Base-by-base conservation (phyloP, 2,329 filamentous ascomycete genomes). In the Lachnellula hyalina region DNA sequence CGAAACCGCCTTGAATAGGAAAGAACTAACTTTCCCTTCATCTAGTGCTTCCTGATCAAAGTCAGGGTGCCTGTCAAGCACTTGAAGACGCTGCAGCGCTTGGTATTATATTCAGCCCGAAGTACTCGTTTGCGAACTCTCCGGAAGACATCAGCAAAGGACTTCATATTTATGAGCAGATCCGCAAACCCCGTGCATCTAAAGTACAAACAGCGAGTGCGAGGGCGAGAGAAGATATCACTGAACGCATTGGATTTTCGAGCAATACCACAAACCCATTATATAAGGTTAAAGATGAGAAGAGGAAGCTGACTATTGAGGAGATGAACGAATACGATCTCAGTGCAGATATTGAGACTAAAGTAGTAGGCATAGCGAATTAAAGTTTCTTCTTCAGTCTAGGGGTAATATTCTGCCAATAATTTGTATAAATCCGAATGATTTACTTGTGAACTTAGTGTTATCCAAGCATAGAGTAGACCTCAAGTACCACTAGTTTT, bases 291-390 rank as follows among this genome's bases (percentile, higher is more conserved):
- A 77, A 81, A 58, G 78, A 86, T 50, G 77, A 83, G 61, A 78
- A 74, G 60, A 76, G 80, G 47, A 84, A 84, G 58, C 65, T 87
- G 34, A 87, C 84, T 0, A 86, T 87, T 49, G 82, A 86, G 59
- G 84, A 87, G 67, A 86, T 87, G 83, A 87, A 87, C 56, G 73
- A 74, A 14, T 84, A 84, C 58, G 78, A 84, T 62, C 82, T 84
- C 79, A 76, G 80, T 63, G 73, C 72, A 51, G 79, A 83, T 56
- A 68, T 82, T 15, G 77, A 80, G 52, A 51, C 36, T 19, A 56
- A 51, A 49, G 53, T 57, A 2, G n/a, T 40, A 2, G 36, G 36
- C 17, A 40, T 15, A 40, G 36, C 36, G n/a, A 15, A 11, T 11
- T 11, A 11, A 32, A 11, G 28, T 32, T 32, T 11, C 28, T 0